A percentile compares a stretch with the other conserved stretches of the same genome.
Conservation (phyloP, 805 yeast species). For the Cyberlindnera euphorbiae region DNA sequence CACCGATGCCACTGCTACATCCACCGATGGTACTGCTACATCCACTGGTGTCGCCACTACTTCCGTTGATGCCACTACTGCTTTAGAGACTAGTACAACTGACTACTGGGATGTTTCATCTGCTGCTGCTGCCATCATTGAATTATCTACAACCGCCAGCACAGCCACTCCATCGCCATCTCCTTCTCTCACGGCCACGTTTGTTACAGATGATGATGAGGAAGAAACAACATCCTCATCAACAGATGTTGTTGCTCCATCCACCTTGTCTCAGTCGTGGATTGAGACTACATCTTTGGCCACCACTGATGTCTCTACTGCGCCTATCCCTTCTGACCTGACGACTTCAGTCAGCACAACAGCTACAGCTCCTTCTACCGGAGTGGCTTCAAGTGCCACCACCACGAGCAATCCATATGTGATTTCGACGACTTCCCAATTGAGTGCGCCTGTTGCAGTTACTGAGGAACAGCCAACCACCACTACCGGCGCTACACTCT, state of each 20-base stretch:
- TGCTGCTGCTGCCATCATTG: background rate
- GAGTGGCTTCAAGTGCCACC: too few species aligned
- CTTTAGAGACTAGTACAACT: background rate
- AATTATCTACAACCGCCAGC: too few species aligned
- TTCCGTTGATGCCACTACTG: too few species aligned
- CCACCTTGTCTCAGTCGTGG: conserved; percentile 4
- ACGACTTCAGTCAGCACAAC: too few species aligned
- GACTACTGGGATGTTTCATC: background rate
- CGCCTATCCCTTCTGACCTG: too few species aligned
- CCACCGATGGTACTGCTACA: background rate
- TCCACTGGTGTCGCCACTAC: background rate
- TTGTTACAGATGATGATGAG: conserved; percentile 2
- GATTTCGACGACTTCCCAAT: too few species aligned
- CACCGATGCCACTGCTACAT: too few species aligned
- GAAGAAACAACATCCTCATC: conserved; percentile 2
- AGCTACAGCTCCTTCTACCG: background rate
- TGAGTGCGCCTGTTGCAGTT: too few species aligned
- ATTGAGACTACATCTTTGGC: background rate
- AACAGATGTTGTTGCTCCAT: conserved; percentile 3
- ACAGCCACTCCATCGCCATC: conserved; percentile 3
- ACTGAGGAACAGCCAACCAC: too few species aligned
- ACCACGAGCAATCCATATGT: too few species aligned
- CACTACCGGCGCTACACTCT: background rate
- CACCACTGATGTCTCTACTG: too few species aligned
- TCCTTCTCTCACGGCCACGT: background rate